Percentiles rank a stretch among this genome's conserved stretches.
Evolutionary conservation across 352 stramenopile genomes (phyloP).

Genomic region (Globisporangium megalacanthum): DNA sequence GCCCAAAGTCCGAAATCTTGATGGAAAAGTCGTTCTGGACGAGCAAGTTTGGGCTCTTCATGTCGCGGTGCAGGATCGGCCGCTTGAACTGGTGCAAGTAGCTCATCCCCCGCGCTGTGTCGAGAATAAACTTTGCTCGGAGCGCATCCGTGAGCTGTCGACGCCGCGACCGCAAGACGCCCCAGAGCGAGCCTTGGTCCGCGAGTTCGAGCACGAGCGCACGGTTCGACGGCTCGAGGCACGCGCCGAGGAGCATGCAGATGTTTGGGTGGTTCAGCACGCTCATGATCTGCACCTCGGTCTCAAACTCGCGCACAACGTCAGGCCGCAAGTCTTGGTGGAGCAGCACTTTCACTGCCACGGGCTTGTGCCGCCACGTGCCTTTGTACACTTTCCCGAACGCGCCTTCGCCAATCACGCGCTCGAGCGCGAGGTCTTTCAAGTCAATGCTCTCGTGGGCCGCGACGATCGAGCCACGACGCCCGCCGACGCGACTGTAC

Average conservation of each 20-base stretch:
- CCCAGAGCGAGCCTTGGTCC: conserved; percentile 75
- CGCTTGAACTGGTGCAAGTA: conserved; percentile 85
- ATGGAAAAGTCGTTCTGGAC: conserved; percentile 63
- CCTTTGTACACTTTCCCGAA: conserved; percentile 80
- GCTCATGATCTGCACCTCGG: conserved; percentile 88
- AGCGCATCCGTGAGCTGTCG: conserved; percentile 34
- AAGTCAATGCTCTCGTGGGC: conserved; percentile 55
- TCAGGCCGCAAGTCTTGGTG: conserved; percentile 76
- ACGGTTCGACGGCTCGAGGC: conserved; percentile 65
- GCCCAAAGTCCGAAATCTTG: conserved; percentile 89
- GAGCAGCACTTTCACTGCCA: conserved; percentile 85
- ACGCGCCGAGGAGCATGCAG: conserved; percentile 79
- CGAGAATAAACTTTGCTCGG: conserved; percentile 31
- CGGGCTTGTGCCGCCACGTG: conserved; percentile 61
- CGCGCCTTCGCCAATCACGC: conserved; percentile 80
- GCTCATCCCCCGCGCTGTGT: conserved; percentile 83
- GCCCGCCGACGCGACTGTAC: conserved; percentile 9
- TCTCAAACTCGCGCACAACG: conserved; percentile 83
- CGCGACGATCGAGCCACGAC: conserved; percentile 22
- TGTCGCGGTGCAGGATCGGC: conserved; percentile 80
- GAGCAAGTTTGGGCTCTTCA: conserved; percentile 84
- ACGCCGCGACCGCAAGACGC: conserved; percentile 53
- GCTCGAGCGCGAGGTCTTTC: conserved; percentile 42
- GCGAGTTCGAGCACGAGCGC: conserved; percentile 85
- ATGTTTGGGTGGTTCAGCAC: conserved; percentile 87